These are phyloP conservation scores for Septoria linicola DNA, from an alignment of 2,329 filamentous ascomycete genomes.

Conservation along the genomic window DNA sequence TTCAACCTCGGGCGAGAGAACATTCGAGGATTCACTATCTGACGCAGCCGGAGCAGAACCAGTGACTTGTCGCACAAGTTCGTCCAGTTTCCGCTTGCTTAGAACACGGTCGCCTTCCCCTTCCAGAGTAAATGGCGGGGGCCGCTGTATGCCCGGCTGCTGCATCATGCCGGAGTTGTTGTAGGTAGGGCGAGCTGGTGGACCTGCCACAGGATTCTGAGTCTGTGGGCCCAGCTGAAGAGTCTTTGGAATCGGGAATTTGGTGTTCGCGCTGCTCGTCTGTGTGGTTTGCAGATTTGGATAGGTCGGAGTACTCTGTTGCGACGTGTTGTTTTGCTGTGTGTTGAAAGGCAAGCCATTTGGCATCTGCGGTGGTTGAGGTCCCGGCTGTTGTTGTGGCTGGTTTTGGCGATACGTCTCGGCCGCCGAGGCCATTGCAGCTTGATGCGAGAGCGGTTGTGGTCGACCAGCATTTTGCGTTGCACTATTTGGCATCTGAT, in stretches of 20 bases:
- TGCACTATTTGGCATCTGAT: conserved; percentile 24
- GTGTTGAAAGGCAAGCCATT: conserved; percentile 29
- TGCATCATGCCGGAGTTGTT: conserved; percentile 82
- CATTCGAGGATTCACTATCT: conserved; percentile 56
- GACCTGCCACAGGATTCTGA: conserved; percentile 73
- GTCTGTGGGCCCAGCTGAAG: conserved; percentile 70
- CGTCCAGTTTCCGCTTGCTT: conserved; percentile 97
- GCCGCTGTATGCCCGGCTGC: conserved; percentile 79
- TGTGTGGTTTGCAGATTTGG: conserved; percentile 29
- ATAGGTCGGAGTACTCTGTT: conserved; percentile 29
- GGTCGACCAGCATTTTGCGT: conserved; percentile 29
- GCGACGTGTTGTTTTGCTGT: conserved; percentile 24
- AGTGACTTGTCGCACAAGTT: conserved; percentile 89
- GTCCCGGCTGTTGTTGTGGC: conserved; percentile 24
- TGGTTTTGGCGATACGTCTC: conserved; percentile 21
- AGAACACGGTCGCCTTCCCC: conserved; percentile 88
- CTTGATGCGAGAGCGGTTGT: conserved; percentile 44
- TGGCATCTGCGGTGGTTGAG: conserved; percentile 26
- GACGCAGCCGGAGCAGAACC: conserved; percentile 72
- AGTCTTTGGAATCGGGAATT: conserved; percentile 80
- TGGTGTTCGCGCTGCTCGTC: conserved; percentile 51
- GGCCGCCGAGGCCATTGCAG: conserved; percentile 44
- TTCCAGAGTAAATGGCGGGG: conserved; percentile 82
- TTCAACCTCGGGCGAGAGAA: conserved; percentile 87
- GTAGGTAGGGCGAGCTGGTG: conserved; percentile 73